Conservation (phyloP, 1,284 basidiomycete species). For the Trametes pubescens region DNA sequence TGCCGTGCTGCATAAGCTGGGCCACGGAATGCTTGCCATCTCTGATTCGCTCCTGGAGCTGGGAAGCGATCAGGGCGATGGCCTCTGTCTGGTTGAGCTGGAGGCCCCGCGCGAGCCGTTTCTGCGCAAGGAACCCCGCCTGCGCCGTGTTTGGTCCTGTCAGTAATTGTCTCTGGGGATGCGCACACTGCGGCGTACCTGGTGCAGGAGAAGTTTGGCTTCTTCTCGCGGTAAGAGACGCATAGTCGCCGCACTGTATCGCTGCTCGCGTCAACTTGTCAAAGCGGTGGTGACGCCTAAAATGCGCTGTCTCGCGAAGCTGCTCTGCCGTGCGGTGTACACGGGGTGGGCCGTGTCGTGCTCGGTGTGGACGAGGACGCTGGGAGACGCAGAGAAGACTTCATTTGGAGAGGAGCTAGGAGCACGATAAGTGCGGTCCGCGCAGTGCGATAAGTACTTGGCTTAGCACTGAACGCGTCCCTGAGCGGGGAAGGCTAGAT, state of each 20-base stretch:
- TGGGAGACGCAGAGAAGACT: conserved; percentile 8
- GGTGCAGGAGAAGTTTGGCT: conserved; percentile 50
- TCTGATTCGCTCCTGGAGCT: conserved; percentile 94
- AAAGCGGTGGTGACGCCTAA: background rate
- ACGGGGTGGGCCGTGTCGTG: conserved; percentile 17
- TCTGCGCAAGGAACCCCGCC: conserved; percentile 91
- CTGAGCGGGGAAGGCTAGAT: conserved; percentile 16
- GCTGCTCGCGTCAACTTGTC: background rate
- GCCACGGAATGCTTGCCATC: conserved; percentile 92
- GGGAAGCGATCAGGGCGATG: conserved; percentile 88
- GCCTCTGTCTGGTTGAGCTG: conserved; percentile 90
- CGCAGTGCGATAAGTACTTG: background rate
- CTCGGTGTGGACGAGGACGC: conserved; percentile 3
- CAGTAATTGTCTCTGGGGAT: conserved; percentile 13
- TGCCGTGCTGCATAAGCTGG: conserved; percentile 92
- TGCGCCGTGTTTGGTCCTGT: conserved; percentile 38
- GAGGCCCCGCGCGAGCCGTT: conserved; percentile 91
- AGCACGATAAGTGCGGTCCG: conserved; percentile 4
- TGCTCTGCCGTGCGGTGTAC: conserved; percentile 4
- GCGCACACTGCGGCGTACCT: conserved; percentile 37
- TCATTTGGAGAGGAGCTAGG: conserved; percentile 7
- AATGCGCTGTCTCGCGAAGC: background rate
- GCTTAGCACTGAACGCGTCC: background rate
- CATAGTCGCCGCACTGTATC: conserved; percentile 37
- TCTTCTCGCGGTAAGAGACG: conserved; percentile 49